Conservation (phyloP, 2,329 filamentous ascomycete genomes). For the Teratosphaeria destructans region DNA sequence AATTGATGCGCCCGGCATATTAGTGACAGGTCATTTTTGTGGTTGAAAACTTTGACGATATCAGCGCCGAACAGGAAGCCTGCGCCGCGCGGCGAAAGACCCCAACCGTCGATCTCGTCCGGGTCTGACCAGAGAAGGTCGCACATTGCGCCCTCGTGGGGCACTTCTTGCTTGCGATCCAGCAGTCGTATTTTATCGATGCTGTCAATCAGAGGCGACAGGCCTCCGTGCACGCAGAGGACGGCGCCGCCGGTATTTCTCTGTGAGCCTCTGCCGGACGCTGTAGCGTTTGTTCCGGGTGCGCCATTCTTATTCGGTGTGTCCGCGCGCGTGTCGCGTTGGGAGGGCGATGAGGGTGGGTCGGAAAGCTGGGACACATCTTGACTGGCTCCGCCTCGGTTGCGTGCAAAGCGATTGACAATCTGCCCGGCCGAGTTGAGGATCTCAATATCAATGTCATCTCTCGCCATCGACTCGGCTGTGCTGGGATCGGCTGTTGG, state of each 20-base stretch:
- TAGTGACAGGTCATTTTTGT: constrained; percentile 81
- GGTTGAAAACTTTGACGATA: constrained; percentile 93
- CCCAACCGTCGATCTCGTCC: constrained; percentile 97
- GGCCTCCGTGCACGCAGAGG: constrained; percentile 87
- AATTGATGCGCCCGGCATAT: constrained; percentile 93
- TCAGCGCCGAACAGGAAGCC: constrained; percentile 93
- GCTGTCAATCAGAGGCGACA: constrained; percentile 82
- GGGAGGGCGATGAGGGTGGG: constrained; percentile 29
- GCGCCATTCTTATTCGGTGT: constrained; percentile 44
- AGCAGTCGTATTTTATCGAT: constrained; percentile 93
- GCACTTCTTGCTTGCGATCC: constrained; percentile 95
- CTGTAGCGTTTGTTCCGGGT: constrained; percentile 69
- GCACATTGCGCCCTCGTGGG: constrained; percentile 98
- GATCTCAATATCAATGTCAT: constrained; percentile 85
- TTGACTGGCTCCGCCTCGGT: constrained; percentile 18
- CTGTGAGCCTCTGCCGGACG: constrained; percentile 48
- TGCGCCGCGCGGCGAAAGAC: constrained; percentile 81
- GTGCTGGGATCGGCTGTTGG: constrained; percentile 33
- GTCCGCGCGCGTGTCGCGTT: constrained; percentile 19
- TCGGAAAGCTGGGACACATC: constrained; percentile 18
- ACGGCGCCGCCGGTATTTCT: constrained; percentile 71
- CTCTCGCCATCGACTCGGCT: constrained; percentile 31
- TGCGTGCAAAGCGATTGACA: constrained; percentile 59
- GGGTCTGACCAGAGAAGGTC: constrained; percentile 97
- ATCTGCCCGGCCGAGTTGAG: constrained; percentile 74